Base-by-base conservation (phyloP, 225 moss, liverwort and hornwort genomes). In the Polytrichum formosum region DNA sequence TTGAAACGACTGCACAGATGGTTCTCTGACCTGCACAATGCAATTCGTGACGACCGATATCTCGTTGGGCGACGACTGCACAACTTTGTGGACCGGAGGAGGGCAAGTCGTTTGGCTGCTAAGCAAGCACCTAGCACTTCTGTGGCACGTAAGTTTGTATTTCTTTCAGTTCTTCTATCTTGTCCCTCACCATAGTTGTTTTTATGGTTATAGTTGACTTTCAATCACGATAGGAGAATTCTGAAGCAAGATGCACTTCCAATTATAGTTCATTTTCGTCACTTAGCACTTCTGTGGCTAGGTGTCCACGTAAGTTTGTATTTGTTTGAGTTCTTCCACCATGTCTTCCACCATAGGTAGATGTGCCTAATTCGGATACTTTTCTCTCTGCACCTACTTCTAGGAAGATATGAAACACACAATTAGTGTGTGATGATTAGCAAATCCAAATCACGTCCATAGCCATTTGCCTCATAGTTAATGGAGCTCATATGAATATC, bases 11-110 rank as follows among this genome's bases (percentile, higher is more conserved):
- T 99, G 68, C 92, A 90, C 72, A 82, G 84, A 69, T 91, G 91
- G 90, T 68, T 99, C 23, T 79, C 90, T 72, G 94, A 99, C 78
- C 94, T 99, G 75, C 98, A 99, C 72, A 94, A 99, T 78, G 91
- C 94, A 25, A 98, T 98, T 67, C 90, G 98, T 58, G 98, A 98
- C 69, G 98, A 98, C 81, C 90, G 98, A 23, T 94, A 98, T 73
- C 78, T 98, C 61, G 92, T 98, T 69, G 98, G 98, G 66, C 90
- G 94, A 58, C 85, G 94, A 60, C 80, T 98, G 25, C 98, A 94
- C 71, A 98, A 98, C 70, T 98, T 87, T 79, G 92, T 85, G 28
- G 94, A 98, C 71, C 88, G 81, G 68, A 94, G 82, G 74, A 88
- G 81, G 83, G 71, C 70, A 33, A 76, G 76, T 54, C 17, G 68